Evolutionary conservation across 148 eudicot species (phyloP).

Genomic region (Fagopyrum homotropicum): DNA sequence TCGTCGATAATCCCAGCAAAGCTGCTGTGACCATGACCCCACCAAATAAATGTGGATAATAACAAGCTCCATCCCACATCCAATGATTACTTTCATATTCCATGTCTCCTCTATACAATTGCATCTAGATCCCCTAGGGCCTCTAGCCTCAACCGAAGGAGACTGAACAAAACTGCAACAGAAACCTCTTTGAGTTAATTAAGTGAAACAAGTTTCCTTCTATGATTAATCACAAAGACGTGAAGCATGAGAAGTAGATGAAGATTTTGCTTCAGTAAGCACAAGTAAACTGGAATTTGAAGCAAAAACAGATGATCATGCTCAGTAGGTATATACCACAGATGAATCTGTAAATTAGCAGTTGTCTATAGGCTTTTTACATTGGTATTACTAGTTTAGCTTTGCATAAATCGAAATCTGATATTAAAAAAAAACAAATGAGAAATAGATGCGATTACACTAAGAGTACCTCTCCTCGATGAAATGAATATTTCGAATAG

Average conservation of each 20-base stretch:
- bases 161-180: conserved; percentile 29
- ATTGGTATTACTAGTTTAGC: neutral
- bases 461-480: neutral
- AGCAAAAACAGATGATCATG: neutral
- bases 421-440: neutral
- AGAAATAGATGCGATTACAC: neutral
- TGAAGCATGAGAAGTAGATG: neutral
- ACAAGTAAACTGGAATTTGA: neutral
- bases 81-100: conserved; percentile 54
- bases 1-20: conserved; percentile 73
- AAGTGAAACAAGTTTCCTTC: neutral
- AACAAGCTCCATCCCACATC: conserved; percentile 72
- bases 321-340: neutral
- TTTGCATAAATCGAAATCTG: neutral
- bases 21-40: conserved; percentile 85
- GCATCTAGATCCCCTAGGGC: conserved; percentile 29
- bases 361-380: neutral
- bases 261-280: neutral
- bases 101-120: conserved; percentile 32
- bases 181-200: conserved; percentile 3
- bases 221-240: neutral
- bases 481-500: neutral
- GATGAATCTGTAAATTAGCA: neutral
- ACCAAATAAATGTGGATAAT: conserved; percentile 77
- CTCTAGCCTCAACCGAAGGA: conserved; percentile 37